phyloP scores from a whole-genome alignment of 2,329 filamentous ascomycete species.

The Neopestalotiopsis sp. region DNA sequence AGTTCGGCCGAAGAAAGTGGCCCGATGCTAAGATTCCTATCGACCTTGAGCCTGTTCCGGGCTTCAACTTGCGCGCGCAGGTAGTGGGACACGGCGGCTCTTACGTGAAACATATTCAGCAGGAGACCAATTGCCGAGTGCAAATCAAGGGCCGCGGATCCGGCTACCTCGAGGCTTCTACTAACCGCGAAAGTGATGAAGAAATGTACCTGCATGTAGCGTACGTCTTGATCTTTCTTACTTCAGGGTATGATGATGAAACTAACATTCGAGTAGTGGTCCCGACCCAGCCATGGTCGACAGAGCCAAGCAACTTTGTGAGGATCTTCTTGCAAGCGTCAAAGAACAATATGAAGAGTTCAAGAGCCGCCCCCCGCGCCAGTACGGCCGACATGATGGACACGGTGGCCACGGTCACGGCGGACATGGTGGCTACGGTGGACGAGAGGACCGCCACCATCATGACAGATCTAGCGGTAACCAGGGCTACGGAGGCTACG shows the following conservation, averaged over 20 bases:
- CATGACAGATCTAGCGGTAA: constrained; percentile 39
- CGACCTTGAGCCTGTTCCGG: constrained; percentile 85
- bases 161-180: constrained; percentile 88
- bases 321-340: constrained; percentile 86
- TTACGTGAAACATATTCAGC: constrained; percentile 98
- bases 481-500: constrained; percentile 34
- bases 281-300: constrained; percentile 87
- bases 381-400: constrained; percentile 56
- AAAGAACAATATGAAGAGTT: constrained; percentile 89
- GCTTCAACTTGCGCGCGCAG: constrained; percentile 95
- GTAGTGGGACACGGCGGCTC: constrained; percentile 93
- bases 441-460: constrained; percentile 34
- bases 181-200: constrained; percentile 91
- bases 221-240: constrained; percentile 55
- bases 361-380: constrained; percentile 79
- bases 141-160: constrained; percentile 98
- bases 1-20: constrained; percentile 96
- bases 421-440: constrained; percentile 45
- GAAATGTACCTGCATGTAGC: constrained; percentile 97
- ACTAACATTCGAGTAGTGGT: constrained; percentile 62
- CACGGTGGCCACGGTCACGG: constrained; percentile 43
- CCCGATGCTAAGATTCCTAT: constrained; percentile 95
- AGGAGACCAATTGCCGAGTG: constrained; percentile 92
- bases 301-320: constrained; percentile 84
- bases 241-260: background rate